Evolutionary conservation across 352 stramenopile species (phyloP), one percentile per base, ranked within the genome.

Genomic region (Pythium chondricola): DNA sequence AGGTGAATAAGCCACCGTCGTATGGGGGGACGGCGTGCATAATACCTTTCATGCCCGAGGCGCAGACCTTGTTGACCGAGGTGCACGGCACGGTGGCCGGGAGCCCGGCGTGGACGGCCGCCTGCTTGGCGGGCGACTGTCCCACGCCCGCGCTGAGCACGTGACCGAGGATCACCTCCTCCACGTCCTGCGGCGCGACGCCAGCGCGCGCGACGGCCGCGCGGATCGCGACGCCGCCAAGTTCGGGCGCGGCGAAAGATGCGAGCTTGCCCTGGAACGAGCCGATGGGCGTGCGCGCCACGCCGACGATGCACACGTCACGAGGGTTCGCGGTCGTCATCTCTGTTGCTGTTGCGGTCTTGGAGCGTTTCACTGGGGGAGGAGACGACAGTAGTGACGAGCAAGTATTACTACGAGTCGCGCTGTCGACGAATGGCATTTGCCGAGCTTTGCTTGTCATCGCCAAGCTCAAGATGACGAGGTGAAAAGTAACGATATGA

Each of bases 11-110:
- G 30, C 26, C n/a, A n/a, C n/a, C n/a, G n/a, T n/a, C n/a, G n/a
- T n/a, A n/a, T n/a, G n/a, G n/a, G n/a, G n/a, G n/a, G n/a, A n/a
- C n/a, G n/a, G n/a, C n/a, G n/a, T n/a, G n/a, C n/a, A n/a, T n/a
- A n/a, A 10, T 38, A 81, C 70, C 68, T 63, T 98, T 97, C 83
- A 98, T 94, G 41, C 88, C 88, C 1, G 71, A 93, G 5, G 88
- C 95, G 67, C 96, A 99, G 18, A 99, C 95, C 70, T 98, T 98
- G 74, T 99, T 99, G n/a, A 99, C 75, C 2, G 90, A 97, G 17
- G 92, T 98, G 63, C 91, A 98, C 16, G 94, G 77, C n/a, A 92
- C 91, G 3, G 58, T 68, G 39, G 71, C 52, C 2, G 76, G 73
- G 14, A 98, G 64, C 18, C 78, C 83, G 14, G 74, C 85, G 16